Conservation (phyloP, 805 yeast genomes). For the Priceomyces carsonii region DNA sequence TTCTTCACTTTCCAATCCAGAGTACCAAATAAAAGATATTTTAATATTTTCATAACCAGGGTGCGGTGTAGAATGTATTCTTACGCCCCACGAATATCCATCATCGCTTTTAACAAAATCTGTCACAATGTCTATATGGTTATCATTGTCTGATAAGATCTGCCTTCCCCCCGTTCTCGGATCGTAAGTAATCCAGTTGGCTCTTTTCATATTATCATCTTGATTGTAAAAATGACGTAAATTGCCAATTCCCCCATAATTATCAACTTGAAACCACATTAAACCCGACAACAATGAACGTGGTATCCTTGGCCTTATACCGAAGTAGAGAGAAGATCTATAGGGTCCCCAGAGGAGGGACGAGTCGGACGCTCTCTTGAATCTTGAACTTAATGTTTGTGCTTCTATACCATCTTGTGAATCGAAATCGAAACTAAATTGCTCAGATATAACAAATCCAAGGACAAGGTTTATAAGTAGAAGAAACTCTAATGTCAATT, state of each 20-base stretch:
- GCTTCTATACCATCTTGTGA: slow-evolving; percentile 69
- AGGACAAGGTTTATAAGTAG: no score
- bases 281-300: slow-evolving; percentile 74
- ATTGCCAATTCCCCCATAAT: slow-evolving; percentile 50
- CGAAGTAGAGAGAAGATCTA: slow-evolving; percentile 82
- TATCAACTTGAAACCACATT: slow-evolving; percentile 81
- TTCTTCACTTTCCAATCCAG: slow-evolving; percentile 67
- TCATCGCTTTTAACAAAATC: slow-evolving; percentile 74
- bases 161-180: slow-evolving; percentile 87
- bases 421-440: slow-evolving; percentile 21
- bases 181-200: slow-evolving; percentile 87
- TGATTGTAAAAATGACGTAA: slow-evolving; percentile 79
- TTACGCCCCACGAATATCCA: slow-evolving; percentile 79
- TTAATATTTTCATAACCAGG: slow-evolving; percentile 47
- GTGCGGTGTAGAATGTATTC: slow-evolving; percentile 66
- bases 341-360: slow-evolving; percentile 84
- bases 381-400: slow-evolving; percentile 14
- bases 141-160: slow-evolving; percentile 64
- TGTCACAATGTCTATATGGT: slow-evolving; percentile 61
- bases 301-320: slow-evolving; percentile 81
- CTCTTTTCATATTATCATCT: slow-evolving; percentile 65
- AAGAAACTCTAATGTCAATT: not conserved
- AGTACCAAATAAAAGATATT: slow-evolving; percentile 73
- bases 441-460: slow-evolving; percentile 10
- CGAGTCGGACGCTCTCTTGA: slow-evolving; percentile 18